Base-by-base conservation (phyloP, 2,329 filamentous ascomycete genomes). In the Fulvia fulva region DNA sequence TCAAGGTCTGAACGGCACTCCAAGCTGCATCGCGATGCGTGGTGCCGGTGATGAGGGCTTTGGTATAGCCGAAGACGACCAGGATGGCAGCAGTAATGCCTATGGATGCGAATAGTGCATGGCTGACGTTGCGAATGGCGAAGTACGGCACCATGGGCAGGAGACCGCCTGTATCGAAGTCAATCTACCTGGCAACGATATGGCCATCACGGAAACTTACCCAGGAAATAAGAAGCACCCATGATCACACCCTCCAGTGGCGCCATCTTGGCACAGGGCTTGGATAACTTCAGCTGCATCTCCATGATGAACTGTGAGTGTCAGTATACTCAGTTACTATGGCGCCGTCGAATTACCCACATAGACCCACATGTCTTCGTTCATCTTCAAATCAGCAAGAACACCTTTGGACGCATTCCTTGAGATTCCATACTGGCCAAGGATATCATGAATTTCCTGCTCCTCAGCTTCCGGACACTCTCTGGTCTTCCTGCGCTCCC, bases 281-380 rank as follows among this genome's bases (percentile, higher is more conserved):
- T 75, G 60, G 78, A 75, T 45, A 82, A 75, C 61, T 75, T 75
- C 53, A 83, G 75, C 63, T 81, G 79, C 70, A 86, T 83, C 67
- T 83, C 80, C 78, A 85, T 83, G 76, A 84, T 80, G 74, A 86
- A 85, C 69, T 74, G 46, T 14, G 14, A 7, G n/a, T 22, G 19
- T 45, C 26, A 32, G 41, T 8, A 41, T 32, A 21, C 23, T 23
- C 25, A 26, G n/a, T 4, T 30, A 45, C 25, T 5, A 41, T 37
- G 14, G n/a, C 21, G 37, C 43, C 52, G 19, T 37, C 19, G n/a
- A 19, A 52, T 8, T 1, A 14, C 53, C 46, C 59, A 71, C 71
- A 56, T 69, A 67, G 11, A 83, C 77, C 78, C 78, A 83, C 56
- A 75, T 73, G 30, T 80, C 76, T 41, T 77, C 75, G 62, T 80